Percentiles rank a stretch among this genome's conserved stretches.
Conservation (phyloP, 1,284 basidiomycete species). For the Rhodotorula sp. region DNA sequence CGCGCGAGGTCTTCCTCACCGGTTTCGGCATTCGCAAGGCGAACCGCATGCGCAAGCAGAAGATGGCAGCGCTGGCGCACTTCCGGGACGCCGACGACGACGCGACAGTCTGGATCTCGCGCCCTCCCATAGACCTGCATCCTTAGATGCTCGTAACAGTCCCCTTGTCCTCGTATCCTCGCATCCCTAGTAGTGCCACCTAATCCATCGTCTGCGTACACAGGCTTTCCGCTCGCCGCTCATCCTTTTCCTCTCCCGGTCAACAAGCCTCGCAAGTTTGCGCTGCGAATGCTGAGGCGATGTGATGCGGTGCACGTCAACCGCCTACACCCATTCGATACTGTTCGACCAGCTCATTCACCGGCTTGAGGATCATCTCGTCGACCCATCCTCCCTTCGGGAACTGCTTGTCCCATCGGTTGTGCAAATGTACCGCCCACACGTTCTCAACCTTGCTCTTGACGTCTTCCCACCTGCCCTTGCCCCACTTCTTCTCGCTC, state of each 20-base stretch:
- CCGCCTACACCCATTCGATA: constrained; percentile 1
- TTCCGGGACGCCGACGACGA: constrained; percentile 5
- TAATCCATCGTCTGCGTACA: background rate
- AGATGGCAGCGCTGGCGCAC: constrained; percentile 16
- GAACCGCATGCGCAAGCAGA: constrained; percentile 44
- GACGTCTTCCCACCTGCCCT: constrained; percentile 60
- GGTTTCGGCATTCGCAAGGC: constrained; percentile 54
- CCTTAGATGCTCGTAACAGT: background rate
- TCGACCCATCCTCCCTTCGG: constrained; percentile 66
- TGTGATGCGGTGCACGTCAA: too few species aligned
- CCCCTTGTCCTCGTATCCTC: background rate
- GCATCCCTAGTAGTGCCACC: background rate
- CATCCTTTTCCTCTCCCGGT: too few species aligned
- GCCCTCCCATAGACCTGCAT: background rate
- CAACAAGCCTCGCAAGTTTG: background rate
- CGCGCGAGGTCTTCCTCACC: constrained; percentile 54
- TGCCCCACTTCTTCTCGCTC: constrained; percentile 60
- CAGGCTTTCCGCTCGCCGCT: background rate
- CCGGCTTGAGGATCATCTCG: constrained; percentile 32
- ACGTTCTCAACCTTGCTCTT: constrained; percentile 67
- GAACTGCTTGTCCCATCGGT: constrained; percentile 84
- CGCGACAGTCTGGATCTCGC: background rate
- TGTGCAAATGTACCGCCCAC: constrained; percentile 86
- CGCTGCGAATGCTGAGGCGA: too few species aligned
- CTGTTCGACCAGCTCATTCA: constrained; percentile 3